These are phyloP conservation scores for Torulaspora quercuum DNA, from an alignment of 805 yeast genomes.

Conservation along the genomic window DNA sequence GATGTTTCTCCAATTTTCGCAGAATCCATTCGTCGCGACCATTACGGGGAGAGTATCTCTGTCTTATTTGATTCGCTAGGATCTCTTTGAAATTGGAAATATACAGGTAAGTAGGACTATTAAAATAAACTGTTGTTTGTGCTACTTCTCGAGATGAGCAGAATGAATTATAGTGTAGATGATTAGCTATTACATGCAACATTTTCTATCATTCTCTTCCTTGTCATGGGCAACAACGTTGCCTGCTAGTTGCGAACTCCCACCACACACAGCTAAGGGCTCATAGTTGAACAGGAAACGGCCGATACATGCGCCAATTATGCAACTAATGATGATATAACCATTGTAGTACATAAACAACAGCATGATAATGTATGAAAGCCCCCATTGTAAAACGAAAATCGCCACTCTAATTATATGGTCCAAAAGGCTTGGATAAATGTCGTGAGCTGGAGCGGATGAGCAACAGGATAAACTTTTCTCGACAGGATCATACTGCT, in stretches of 20 bases:
- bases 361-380: slow-evolving; percentile 64
- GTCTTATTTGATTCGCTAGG: slow-evolving; percentile 87
- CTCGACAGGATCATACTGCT: slow-evolving; percentile 4
- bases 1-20: slow-evolving; percentile 95
- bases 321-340: slow-evolving; percentile 58
- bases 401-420: slow-evolving; percentile 49
- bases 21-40: slow-evolving; percentile 97
- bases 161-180: slow-evolving; percentile 1
- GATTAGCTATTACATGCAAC: slow-evolving; percentile 35
- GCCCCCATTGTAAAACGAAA: slow-evolving; percentile 60
- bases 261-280: slow-evolving; percentile 33
- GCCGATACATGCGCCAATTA: slow-evolving; percentile 60
- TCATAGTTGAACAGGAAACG: slow-evolving; percentile 52
- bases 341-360: slow-evolving; percentile 75
- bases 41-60: slow-evolving; percentile 94
- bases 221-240: slow-evolving; percentile 27
- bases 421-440: slow-evolving; percentile 45
- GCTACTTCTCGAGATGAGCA: background rate
- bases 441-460: slow-evolving; percentile 16
- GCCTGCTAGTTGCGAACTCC: slow-evolving; percentile 7
- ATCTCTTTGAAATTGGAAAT: slow-evolving; percentile 29
- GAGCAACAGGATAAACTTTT: slow-evolving; percentile 12
- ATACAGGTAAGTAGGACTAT: background rate
- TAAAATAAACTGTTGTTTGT: background rate
- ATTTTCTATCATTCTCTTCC: slow-evolving; percentile 34